These are phyloP conservation scores for Mixia osmundae DNA, from an alignment of 1,284 basidiomycete species.

Conservation along the genomic window DNA sequence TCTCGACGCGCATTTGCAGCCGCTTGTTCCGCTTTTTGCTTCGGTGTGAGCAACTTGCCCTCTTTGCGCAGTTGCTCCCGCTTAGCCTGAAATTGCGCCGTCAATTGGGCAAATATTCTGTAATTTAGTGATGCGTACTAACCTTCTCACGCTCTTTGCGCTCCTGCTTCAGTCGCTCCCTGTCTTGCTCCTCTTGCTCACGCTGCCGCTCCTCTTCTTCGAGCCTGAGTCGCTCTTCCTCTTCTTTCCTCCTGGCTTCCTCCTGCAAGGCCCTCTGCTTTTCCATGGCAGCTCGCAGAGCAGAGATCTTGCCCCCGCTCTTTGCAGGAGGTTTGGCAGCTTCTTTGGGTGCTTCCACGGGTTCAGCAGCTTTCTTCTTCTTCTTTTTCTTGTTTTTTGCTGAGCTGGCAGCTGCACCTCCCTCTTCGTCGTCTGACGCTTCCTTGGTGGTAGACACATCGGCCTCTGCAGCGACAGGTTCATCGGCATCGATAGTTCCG, in stretches of 20 bases:
- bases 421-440: conserved; percentile 34
- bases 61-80: conserved; percentile 68
- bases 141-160: conserved; percentile 73
- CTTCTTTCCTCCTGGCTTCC: conserved; percentile 39
- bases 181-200: conserved; percentile 35
- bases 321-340: conserved; percentile 7
- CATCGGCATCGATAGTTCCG: conserved; percentile 2
- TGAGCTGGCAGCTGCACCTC: conserved; percentile 28
- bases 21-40: conserved; percentile 83
- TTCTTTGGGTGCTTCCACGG: conserved; percentile 18
- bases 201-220: conserved; percentile 63
- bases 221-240: conserved; percentile 30
- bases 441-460: too few species aligned
- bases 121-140: conserved; percentile 7
- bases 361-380: conserved; percentile 19
- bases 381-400: conserved; percentile 18
- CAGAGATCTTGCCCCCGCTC: conserved; percentile 13
- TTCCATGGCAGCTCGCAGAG: conserved; percentile 46
- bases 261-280: conserved; percentile 66
- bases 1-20: conserved; percentile 77
- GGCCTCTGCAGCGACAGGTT: conserved; percentile 13
- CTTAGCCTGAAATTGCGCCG: conserved; percentile 35
- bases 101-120: conserved; percentile 4
- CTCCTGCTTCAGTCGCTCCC: conserved; percentile 1
- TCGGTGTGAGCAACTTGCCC: conserved; percentile 70